These are phyloP conservation scores for Lepraria neglecta DNA, from an alignment of 495 filamentous ascomycete species.

Conservation along the genomic window DNA sequence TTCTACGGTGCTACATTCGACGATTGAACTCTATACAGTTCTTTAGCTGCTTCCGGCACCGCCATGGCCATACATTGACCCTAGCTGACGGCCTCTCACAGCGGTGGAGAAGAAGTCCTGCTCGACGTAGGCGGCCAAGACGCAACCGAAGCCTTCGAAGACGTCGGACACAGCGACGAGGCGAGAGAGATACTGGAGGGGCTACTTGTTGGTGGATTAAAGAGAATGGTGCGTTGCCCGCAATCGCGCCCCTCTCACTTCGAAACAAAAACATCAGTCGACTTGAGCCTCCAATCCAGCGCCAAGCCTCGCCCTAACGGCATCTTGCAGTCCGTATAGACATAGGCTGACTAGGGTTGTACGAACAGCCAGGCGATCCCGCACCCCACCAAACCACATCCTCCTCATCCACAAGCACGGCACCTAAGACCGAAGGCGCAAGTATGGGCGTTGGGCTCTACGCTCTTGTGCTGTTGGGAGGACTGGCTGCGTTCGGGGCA, in stretches of 20 bases:
- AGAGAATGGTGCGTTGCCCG: slow-evolving; percentile 66
- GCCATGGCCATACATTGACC: not conserved
- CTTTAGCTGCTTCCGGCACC: no score
- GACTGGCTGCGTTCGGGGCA: slow-evolving; percentile 66
- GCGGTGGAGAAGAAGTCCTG: slow-evolving; percentile 96
- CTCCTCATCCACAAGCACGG: slow-evolving; percentile 41
- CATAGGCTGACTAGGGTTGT: slow-evolving; percentile 1
- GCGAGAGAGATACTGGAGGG: slow-evolving; percentile 86
- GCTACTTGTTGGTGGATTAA: slow-evolving; percentile 71
- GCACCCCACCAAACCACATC: slow-evolving; percentile 48
- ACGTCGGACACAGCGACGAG: slow-evolving; percentile 99
- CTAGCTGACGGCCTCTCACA: slow-evolving; percentile 33
- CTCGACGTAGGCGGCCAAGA: slow-evolving; percentile 95
- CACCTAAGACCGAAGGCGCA: slow-evolving; percentile 42
- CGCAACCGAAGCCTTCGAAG: slow-evolving; percentile 97
- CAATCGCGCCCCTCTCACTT: slow-evolving; percentile 13
- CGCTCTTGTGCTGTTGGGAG: slow-evolving; percentile 72
- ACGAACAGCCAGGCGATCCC: slow-evolving; percentile 73
- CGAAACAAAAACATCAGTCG: not conserved
- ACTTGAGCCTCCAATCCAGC: not conserved
- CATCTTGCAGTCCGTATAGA: not conserved
- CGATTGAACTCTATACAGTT: not conserved
- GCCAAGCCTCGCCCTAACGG: not conserved
- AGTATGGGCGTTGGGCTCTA: slow-evolving; percentile 78
- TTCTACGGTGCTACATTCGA: not conserved